These are phyloP conservation scores for Wickerhamomyces strasburgensis DNA, from an alignment of 805 yeast species.

Conservation along the genomic window DNA sequence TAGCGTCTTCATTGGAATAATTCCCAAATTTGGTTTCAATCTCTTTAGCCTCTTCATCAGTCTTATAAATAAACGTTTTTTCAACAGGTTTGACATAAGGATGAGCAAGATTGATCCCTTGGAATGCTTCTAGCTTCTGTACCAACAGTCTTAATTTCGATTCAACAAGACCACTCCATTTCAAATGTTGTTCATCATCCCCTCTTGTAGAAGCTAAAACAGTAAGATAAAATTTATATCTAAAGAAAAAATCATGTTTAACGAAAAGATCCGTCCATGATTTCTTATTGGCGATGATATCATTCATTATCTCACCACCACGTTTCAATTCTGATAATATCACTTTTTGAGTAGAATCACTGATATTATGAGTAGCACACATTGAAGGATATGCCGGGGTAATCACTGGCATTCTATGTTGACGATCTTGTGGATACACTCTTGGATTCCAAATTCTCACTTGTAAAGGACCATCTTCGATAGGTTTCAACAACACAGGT, in stretches of 20 bases:
- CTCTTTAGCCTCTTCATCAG: conserved; percentile 50
- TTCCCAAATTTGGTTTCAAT: conserved; percentile 63
- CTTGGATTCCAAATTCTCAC: conserved; percentile 97
- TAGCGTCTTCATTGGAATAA: conserved; percentile 44
- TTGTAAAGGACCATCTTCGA: conserved; percentile 95
- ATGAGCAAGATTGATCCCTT: conserved; percentile 79
- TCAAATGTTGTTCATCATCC: conserved; percentile 73
- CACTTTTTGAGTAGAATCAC: conserved; percentile 79
- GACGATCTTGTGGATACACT: conserved; percentile 81
- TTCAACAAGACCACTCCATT: conserved; percentile 93
- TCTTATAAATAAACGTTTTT: conserved; percentile 41
- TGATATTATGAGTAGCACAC: conserved; percentile 98
- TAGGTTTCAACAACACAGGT: conserved; percentile 86
- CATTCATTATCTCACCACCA: conserved; percentile 67
- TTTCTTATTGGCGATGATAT: conserved; percentile 56
- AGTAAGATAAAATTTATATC: conserved; percentile 82
- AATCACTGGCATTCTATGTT: conserved; percentile 94
- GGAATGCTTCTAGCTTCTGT: conserved; percentile 71
- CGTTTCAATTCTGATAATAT: conserved; percentile 75
- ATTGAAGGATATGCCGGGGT: conserved; percentile 98
- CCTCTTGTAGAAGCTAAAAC: conserved; percentile 74
- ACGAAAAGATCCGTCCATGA: conserved; percentile 72
- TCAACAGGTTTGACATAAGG: conserved; percentile 82
- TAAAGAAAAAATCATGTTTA: conserved; percentile 76
- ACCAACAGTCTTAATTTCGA: conserved; percentile 78